phyloP scores from a whole-genome alignment of 2,329 filamentous ascomycete species.

The Penicillium decumbens region DNA sequence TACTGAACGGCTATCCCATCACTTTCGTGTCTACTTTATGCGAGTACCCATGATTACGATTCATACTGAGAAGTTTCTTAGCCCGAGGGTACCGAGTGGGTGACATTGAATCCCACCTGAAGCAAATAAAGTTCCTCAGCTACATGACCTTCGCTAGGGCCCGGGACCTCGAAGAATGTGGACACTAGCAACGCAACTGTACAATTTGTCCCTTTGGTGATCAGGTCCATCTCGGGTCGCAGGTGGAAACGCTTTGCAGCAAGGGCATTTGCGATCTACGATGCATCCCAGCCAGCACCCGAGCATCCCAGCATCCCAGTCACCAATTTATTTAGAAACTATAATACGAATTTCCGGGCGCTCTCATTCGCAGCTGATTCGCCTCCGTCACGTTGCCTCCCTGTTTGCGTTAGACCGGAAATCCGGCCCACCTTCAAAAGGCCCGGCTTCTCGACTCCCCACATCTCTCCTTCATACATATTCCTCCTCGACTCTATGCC shows the following conservation, averaged over 20 bases:
- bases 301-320: not conserved
- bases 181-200: not conserved
- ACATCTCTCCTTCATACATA: constrained; percentile 18
- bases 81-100: not conserved
- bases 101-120: not conserved
- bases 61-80: not conserved
- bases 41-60: not conserved
- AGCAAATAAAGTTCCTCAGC: not conserved
- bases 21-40: not conserved
- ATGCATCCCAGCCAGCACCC: not conserved
- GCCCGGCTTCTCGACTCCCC: constrained; percentile 28
- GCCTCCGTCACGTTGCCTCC: constrained; percentile 37
- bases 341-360: constrained; percentile 3
- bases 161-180: not conserved
- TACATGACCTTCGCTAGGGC: not conserved
- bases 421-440: constrained; percentile 41
- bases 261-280: constrained; percentile 7
- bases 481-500: constrained; percentile 29
- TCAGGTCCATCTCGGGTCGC: not conserved
- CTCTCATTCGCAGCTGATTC: constrained; percentile 21
- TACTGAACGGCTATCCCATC: not conserved
- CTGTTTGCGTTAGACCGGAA: constrained; percentile 37
- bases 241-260: constrained; percentile 1
- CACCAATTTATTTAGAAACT: not conserved
- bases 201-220: not conserved